Evolutionary conservation across 495 filamentous ascomycete species (phyloP).

Genomic region (Trichoderma virens): DNA sequence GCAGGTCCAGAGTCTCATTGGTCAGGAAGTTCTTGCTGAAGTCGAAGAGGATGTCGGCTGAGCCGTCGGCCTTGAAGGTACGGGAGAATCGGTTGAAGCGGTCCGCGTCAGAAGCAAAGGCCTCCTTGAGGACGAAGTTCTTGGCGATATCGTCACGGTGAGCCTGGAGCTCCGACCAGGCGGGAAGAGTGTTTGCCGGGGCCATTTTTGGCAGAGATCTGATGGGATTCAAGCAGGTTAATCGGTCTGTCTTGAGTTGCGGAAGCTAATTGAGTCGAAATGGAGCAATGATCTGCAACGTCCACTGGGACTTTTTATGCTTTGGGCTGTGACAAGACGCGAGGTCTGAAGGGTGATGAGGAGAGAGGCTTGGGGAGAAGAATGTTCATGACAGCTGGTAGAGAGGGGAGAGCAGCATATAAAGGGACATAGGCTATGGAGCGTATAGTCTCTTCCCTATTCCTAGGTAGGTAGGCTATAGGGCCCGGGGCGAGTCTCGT

Average conservation of each 20-base stretch:
- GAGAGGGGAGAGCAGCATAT: not conserved
- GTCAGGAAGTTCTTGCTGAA: constrained; percentile 98
- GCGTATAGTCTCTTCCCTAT: too few relatives aligned
- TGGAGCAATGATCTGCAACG: too few relatives aligned
- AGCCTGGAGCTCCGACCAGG: constrained; percentile 82
- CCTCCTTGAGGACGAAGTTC: constrained; percentile 84
- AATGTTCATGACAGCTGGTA: too few relatives aligned
- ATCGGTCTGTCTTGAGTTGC: too few relatives aligned
- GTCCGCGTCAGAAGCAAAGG: constrained; percentile 78
- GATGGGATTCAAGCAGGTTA: not conserved
- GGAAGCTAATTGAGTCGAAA: not conserved
- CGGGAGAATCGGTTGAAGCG: constrained; percentile 88
- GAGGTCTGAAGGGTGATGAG: too few relatives aligned
- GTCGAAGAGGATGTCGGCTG: constrained; percentile 84
- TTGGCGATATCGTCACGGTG: constrained; percentile 79
- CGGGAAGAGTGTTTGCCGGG: constrained; percentile 70
- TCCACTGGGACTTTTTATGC: too few relatives aligned
- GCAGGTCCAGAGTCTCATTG: constrained; percentile 78
- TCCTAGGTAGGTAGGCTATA: too few relatives aligned
- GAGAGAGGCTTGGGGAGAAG: too few relatives aligned
- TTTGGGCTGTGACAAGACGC: too few relatives aligned
- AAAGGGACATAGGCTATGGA: not conserved
- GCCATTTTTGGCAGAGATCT: constrained; percentile 29
- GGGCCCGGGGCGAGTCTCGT: too few relatives aligned
- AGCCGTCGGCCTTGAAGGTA: constrained; percentile 51